Evolutionary conservation across 345 rosid species (phyloP).

Genomic region (Acer saccharum): DNA sequence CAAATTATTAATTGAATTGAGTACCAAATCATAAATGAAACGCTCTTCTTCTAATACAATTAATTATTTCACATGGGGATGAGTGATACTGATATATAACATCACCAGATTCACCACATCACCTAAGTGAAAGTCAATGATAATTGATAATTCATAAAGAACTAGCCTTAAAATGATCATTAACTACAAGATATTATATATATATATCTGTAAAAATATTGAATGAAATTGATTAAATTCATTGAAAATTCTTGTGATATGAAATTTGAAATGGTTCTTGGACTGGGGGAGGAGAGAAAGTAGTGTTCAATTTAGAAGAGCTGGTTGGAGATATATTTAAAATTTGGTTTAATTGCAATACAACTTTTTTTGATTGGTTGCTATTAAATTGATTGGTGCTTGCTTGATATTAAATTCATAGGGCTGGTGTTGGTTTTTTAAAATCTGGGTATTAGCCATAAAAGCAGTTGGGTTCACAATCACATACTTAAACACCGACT

Average conservation of each 20-base stretch:
- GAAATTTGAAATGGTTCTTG: background rate
- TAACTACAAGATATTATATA: background rate
- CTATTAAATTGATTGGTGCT: conserved; percentile 64
- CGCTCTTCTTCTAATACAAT: conserved; percentile 23
- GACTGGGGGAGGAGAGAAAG: background rate
- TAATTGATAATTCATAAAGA: background rate
- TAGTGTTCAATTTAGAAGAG: conserved; percentile 4
- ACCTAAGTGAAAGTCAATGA: conserved; percentile 12
- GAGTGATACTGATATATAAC: background rate
- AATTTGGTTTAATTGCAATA: conserved; percentile 28
- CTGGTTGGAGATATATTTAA: conserved; percentile 24
- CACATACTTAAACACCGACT: conserved; percentile 36
- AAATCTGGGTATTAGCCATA: conserved; percentile 41
- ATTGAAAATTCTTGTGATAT: background rate
- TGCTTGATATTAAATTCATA: conserved; percentile 57
- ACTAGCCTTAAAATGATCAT: background rate
- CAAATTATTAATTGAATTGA: conserved; percentile 12
- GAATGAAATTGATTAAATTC: too few species aligned
- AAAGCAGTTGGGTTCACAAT: conserved; percentile 40
- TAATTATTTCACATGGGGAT: conserved; percentile 25
- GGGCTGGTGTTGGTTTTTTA: conserved; percentile 42
- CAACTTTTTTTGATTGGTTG: conserved; percentile 51
- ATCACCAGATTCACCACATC: too few species aligned
- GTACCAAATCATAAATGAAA: conserved; percentile 19
- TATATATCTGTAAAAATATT: background rate